Evolutionary conservation across 2,329 filamentous ascomycete species (phyloP).

Genomic region (Orbilia quercus): DNA sequence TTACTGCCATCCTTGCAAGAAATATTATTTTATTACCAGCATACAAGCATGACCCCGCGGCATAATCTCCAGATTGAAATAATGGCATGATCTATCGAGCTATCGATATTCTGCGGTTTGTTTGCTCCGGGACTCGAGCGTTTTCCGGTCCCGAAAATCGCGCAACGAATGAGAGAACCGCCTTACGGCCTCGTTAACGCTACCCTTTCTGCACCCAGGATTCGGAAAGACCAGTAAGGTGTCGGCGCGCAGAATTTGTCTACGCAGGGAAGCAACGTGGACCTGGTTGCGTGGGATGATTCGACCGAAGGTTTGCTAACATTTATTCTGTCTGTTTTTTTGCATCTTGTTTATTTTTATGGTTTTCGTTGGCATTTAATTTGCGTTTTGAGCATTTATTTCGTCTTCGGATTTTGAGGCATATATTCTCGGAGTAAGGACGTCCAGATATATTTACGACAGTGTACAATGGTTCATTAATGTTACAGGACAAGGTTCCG

Average conservation of each 20-base stretch:
- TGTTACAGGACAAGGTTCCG: not conserved
- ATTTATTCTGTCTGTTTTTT: constrained; percentile 4
- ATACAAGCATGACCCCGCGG: not conserved
- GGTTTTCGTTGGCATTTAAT: constrained; percentile 1
- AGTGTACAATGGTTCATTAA: not conserved
- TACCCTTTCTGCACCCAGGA: constrained; percentile 52
- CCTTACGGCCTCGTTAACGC: constrained; percentile 32
- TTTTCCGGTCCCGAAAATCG: constrained; percentile 37
- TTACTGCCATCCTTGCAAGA: too few species aligned
- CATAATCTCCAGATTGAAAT: not conserved
- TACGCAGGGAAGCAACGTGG: constrained; percentile 41
- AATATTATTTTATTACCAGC: not conserved
- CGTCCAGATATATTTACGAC: constrained; percentile 2
- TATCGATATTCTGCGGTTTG: too few species aligned
- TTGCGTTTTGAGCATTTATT: constrained; percentile 5
- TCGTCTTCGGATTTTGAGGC: constrained; percentile 37
- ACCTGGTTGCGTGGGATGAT: constrained; percentile 53
- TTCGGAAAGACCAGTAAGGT: constrained; percentile 51
- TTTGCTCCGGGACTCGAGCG: constrained; percentile 2
- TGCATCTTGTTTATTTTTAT: not conserved
- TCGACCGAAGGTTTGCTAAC: constrained; percentile 32
- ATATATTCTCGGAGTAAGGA: constrained; percentile 40
- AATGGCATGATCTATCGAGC: not conserved
- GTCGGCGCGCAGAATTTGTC: constrained; percentile 11
- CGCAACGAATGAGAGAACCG: constrained; percentile 21